phyloP scores from a whole-genome alignment of 108 stramenopile species.

The Pseudonitzschia multiseries region DNA sequence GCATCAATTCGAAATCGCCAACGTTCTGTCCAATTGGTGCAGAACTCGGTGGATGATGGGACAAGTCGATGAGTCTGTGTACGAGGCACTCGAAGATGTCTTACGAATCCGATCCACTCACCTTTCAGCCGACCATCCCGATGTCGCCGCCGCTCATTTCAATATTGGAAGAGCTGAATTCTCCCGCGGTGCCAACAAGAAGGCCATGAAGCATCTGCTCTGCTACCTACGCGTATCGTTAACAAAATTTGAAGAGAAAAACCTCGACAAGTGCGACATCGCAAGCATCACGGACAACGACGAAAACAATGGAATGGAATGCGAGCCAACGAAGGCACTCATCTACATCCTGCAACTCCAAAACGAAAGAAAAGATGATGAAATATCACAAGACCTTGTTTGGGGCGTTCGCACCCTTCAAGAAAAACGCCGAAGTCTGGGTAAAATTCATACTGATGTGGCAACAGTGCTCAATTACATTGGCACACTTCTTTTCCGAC shows the following conservation, averaged over 20 bases:
- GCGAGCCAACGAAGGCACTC: constrained; percentile 43
- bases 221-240: constrained; percentile 33
- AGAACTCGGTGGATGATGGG: constrained; percentile 44
- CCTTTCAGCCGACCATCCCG: constrained; percentile 37
- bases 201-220: constrained; percentile 34
- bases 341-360: constrained; percentile 42
- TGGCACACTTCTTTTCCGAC: constrained; percentile 50
- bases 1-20: constrained; percentile 31
- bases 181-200: constrained; percentile 21
- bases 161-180: constrained; percentile 44
- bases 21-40: constrained; percentile 48
- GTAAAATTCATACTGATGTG: constrained; percentile 29
- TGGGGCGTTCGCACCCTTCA: constrained; percentile 43
- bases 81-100: constrained; percentile 34
- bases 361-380: constrained; percentile 41
- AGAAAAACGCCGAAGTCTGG: constrained; percentile 40
- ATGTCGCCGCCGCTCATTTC: constrained; percentile 45
- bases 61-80: constrained; percentile 22
- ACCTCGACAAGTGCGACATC: not conserved
- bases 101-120: constrained; percentile 29
- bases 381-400: constrained; percentile 37
- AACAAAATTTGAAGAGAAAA: constrained; percentile 5
- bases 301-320: not conserved
- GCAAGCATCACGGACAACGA: not conserved
- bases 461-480: constrained; percentile 50